Conservation (phyloP, 768 basidiomycete species). For the Clitopilus hobsonii region DNA sequence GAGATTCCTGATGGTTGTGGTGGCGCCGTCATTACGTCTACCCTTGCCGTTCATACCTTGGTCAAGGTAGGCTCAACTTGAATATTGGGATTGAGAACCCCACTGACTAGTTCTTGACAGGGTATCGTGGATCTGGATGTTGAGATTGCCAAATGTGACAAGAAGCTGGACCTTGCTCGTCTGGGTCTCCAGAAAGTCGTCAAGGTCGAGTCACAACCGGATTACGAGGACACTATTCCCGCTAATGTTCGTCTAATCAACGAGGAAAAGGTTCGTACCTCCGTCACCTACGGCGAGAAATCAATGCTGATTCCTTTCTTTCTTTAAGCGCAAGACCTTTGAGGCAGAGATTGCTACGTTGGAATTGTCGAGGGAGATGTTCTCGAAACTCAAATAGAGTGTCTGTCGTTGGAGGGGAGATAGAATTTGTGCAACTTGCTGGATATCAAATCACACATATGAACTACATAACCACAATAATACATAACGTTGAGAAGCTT, state of each 20-base stretch:
- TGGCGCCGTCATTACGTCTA: constrained; percentile 70
- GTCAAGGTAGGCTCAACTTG: constrained; percentile 58
- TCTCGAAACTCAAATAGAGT: constrained; percentile 53
- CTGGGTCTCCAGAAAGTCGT: constrained; percentile 71
- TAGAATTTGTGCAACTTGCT: not conserved
- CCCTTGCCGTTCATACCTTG: constrained; percentile 74
- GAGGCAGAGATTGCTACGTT: constrained; percentile 79
- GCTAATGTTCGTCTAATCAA: constrained; percentile 69
- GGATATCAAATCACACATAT: too few relatives aligned
- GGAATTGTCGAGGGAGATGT: constrained; percentile 70
- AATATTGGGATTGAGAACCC: too few relatives aligned
- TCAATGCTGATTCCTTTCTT: not conserved
- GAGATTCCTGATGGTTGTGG: constrained; percentile 91
- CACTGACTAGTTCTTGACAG: constrained; percentile 34
- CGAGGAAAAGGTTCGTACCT: constrained; percentile 71
- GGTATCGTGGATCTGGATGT: constrained; percentile 86
- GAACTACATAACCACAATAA: too few relatives aligned
- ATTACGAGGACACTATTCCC: constrained; percentile 80
- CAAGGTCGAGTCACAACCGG: constrained; percentile 67
- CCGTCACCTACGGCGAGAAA: not conserved
- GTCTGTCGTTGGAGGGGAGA: too few relatives aligned
- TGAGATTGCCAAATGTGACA: constrained; percentile 86
- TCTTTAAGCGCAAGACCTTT: constrained; percentile 61
- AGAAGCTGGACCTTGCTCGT: constrained; percentile 75
- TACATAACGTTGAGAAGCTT: too few relatives aligned